phyloP scores from a whole-genome alignment of 768 basidiomycete species.

The Asterophora lycoperdoides region DNA sequence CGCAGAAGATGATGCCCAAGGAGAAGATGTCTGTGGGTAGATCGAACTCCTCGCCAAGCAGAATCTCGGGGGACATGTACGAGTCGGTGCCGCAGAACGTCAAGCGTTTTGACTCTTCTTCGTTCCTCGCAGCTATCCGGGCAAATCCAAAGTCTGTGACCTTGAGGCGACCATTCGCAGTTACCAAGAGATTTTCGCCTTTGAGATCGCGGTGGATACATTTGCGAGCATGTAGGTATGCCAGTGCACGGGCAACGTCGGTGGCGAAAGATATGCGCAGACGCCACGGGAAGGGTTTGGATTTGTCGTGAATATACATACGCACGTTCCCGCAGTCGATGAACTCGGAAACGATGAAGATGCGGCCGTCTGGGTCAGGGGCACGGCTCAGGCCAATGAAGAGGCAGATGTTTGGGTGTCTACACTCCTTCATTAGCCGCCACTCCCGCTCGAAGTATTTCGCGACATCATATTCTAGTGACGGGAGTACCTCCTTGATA shows the following conservation, averaged over 20 bases:
- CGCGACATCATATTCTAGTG: constrained; percentile 85
- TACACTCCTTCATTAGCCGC: constrained; percentile 93
- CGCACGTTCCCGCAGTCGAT: constrained; percentile 92
- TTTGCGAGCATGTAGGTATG: constrained; percentile 93
- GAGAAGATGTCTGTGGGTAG: constrained; percentile 94
- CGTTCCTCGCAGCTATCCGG: constrained; percentile 87
- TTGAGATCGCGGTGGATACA: constrained; percentile 91
- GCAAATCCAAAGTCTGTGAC: constrained; percentile 99
- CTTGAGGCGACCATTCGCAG: constrained; percentile 90
- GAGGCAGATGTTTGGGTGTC: constrained; percentile 90
- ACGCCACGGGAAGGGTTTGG: constrained; percentile 86
- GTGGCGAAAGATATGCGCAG: constrained; percentile 92
- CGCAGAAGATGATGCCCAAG: constrained; percentile 88
- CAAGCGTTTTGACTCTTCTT: constrained; percentile 80
- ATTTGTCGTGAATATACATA: constrained; percentile 82
- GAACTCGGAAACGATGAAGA: constrained; percentile 94
- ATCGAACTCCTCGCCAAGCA: constrained; percentile 88
- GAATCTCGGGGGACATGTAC: constrained; percentile 97
- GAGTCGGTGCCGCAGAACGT: constrained; percentile 90
- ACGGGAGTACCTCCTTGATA: constrained; percentile 94
- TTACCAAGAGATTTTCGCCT: constrained; percentile 96
- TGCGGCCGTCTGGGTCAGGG: constrained; percentile 72
- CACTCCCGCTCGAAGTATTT: constrained; percentile 99
- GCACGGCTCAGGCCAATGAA: constrained; percentile 88
- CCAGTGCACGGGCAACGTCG: constrained; percentile 91